Percentiles rank a stretch among this genome's conserved stretches.
phyloP scores from a whole-genome alignment of 2,329 filamentous ascomycete genomes.

The Gliomastix tumulicola region DNA sequence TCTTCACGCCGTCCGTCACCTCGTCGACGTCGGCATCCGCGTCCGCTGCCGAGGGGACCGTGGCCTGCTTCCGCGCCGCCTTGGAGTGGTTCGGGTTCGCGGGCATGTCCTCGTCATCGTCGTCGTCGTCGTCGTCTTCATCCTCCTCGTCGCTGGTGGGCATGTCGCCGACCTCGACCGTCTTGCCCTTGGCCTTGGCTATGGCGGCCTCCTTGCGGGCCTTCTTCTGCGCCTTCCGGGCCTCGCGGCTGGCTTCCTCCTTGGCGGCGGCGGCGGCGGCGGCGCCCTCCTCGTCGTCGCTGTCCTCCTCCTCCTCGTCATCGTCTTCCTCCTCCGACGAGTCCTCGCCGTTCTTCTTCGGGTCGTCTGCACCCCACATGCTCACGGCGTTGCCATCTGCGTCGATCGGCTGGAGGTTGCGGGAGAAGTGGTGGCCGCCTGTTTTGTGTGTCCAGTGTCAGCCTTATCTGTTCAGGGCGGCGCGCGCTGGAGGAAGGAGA shows the following conservation, averaged over 20 bases:
- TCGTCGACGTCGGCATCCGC: conserved; percentile 30
- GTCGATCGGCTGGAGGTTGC: conserved; percentile 81
- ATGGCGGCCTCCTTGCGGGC: conserved; percentile 87
- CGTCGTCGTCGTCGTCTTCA: conserved; percentile 42
- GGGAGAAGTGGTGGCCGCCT: conserved; percentile 96
- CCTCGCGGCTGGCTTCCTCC: conserved; percentile 58
- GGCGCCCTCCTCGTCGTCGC: conserved; percentile 36
- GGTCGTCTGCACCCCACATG: conserved; percentile 69
- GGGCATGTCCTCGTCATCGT: conserved; percentile 58
- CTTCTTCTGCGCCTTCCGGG: conserved; percentile 82
- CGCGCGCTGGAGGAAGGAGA: no score
- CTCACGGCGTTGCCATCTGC: conserved; percentile 81
- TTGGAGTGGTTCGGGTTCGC: conserved; percentile 91
- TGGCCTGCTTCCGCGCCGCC: conserved; percentile 54
- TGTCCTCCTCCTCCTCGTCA: conserved; percentile 41
- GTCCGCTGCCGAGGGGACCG: conserved; percentile 8
- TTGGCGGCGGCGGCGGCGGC: conserved; percentile 34
- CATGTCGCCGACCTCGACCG: conserved; percentile 77
- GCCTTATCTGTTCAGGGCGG: no score
- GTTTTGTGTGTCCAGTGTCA: conserved; percentile 2
- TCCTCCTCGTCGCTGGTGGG: conserved; percentile 65
- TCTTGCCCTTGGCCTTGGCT: conserved; percentile 62
- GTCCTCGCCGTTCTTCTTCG: conserved; percentile 39
- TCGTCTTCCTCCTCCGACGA: conserved; percentile 43
- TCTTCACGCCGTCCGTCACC: conserved; percentile 48